phyloP scores from a whole-genome alignment of 2,329 filamentous ascomycete genomes.

The Thielaviopsis musarum region DNA sequence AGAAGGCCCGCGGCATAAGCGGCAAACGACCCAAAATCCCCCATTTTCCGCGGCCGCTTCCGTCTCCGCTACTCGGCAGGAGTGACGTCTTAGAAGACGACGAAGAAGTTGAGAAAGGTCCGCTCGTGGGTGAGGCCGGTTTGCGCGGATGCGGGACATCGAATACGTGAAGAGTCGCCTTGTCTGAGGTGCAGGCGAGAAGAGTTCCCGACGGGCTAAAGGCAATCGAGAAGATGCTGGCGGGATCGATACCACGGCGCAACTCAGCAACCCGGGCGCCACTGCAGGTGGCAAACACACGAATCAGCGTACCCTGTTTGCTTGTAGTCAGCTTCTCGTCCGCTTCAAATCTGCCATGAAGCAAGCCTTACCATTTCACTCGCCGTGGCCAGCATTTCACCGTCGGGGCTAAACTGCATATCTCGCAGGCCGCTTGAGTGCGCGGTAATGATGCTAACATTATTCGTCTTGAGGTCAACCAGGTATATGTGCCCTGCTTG shows the following conservation, averaged over 20 bases:
- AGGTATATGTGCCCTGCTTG: conserved; percentile 79
- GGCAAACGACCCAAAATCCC: conserved; percentile 71
- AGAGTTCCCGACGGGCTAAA: conserved; percentile 70
- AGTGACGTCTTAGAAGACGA: conserved; percentile 20
- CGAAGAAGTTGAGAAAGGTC: conserved; percentile 6
- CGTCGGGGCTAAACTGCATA: conserved; percentile 63
- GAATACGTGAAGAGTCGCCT: conserved; percentile 88
- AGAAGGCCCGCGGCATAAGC: conserved; percentile 71
- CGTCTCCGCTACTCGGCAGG: conserved; percentile 21
- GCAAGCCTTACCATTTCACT: conserved; percentile 44
- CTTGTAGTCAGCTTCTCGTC: neutral
- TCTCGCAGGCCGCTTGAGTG: conserved; percentile 67
- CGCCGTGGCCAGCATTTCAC: conserved; percentile 69
- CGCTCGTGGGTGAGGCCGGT: conserved; percentile 12
- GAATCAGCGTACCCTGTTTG: conserved; percentile 57
- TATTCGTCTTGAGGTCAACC: conserved; percentile 58
- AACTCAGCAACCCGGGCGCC: conserved; percentile 72
- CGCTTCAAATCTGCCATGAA: conserved; percentile 19
- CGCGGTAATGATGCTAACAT: conserved; percentile 85
- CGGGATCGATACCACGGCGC: conserved; percentile 74
- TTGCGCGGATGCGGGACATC: conserved; percentile 50
- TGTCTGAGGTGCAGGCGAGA: conserved; percentile 88
- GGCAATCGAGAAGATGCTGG: conserved; percentile 70
- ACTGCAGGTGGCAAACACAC: conserved; percentile 66
- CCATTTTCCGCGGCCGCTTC: conserved; percentile 55